Percentiles rank a stretch among this genome's conserved stretches.
phyloP scores from a whole-genome alignment of 495 filamentous ascomycete species.

The Podospora australis region DNA sequence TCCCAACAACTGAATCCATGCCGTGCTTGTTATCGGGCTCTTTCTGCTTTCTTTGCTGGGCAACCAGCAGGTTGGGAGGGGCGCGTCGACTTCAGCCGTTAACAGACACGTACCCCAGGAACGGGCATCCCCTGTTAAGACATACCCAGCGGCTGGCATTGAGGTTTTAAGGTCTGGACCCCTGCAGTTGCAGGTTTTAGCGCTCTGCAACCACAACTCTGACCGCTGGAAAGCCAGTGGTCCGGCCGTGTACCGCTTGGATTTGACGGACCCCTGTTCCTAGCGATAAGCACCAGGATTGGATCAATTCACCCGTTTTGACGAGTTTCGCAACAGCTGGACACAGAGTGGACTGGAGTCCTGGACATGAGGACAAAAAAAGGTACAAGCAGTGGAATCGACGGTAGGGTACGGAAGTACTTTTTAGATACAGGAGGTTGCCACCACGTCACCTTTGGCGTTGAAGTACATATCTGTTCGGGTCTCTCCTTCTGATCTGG shows the following conservation, averaged over 20 bases:
- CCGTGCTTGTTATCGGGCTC: background rate
- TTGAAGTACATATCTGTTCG: conserved; percentile 13
- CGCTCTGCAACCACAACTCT: conserved; percentile 18
- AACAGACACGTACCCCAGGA: conserved; percentile 1
- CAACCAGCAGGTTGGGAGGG: conserved; percentile 1
- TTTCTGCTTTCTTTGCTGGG: background rate
- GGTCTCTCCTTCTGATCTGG: background rate
- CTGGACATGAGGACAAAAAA: too few species aligned
- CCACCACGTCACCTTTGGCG: background rate
- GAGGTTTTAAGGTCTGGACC: background rate
- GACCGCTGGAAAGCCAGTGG: conserved; percentile 15
- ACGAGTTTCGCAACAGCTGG: conserved; percentile 22
- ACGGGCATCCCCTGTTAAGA: conserved; percentile 10
- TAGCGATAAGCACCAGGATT: conserved; percentile 17
- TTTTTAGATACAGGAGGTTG: too few species aligned
- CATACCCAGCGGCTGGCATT: background rate
- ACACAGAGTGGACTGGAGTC: too few species aligned
- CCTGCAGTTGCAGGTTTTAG: conserved; percentile 15
- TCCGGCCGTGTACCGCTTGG: conserved; percentile 10
- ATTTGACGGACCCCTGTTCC: conserved; percentile 11
- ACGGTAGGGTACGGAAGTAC: background rate
- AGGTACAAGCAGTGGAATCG: too few species aligned
- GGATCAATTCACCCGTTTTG: conserved; percentile 26
- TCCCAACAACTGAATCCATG: too few species aligned
- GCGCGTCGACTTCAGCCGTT: conserved; percentile 12